Base-by-base conservation (phyloP, 768 basidiomycete genomes). In the Amanita molliuscula region DNA sequence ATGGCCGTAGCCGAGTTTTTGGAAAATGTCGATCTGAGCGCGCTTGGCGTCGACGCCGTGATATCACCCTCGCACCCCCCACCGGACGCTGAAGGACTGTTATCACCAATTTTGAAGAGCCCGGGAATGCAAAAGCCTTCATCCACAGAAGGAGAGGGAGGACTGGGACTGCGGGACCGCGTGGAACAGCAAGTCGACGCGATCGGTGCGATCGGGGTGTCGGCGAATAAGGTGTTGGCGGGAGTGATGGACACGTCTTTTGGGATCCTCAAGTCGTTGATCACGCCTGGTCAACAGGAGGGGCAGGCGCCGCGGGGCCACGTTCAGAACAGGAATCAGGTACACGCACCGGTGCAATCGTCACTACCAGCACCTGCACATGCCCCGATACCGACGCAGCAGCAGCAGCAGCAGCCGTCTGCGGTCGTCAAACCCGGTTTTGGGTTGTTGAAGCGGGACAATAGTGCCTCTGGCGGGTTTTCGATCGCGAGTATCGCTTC, bases 1-100 rank as follows among this genome's bases (percentile, higher is more conserved):
- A 81, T 94, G 73, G 95, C 95, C 9, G 93, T 95, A 4, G 89
- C 88, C 1, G 94, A 97, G 61, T 99, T 97, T 63, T 71, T 97
- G 46, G 92, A 95, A 67, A 89, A 93, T 61, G 91, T 97, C 31
- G 92, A 97, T 67, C 71, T 96, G 50, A 83, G 76, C 56, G 72
- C 68, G 18, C 57, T 78, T n/a, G 76, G 75, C 4, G 65, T 90
- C 5, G 78, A 74, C 58, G 79, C 86, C 21, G 82, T 83, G 0
- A 84, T 31, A 1, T 31, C 31, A 1, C 31, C 31, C 1, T 31
- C 31, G 4, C 31, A 31, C 31, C 11, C 11, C 13, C 11, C 11
- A 31, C 31, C 31, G 13, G 31, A 31, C 6, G 4, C 11, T 4
- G 31, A 31, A 13, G 31, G 31, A 13, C 13, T 89, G 56, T 66